A percentile compares a stretch with the other conserved stretches of the same genome.
phyloP scores from a whole-genome alignment of 768 basidiomycete species.

The Termitomyces sp. region DNA sequence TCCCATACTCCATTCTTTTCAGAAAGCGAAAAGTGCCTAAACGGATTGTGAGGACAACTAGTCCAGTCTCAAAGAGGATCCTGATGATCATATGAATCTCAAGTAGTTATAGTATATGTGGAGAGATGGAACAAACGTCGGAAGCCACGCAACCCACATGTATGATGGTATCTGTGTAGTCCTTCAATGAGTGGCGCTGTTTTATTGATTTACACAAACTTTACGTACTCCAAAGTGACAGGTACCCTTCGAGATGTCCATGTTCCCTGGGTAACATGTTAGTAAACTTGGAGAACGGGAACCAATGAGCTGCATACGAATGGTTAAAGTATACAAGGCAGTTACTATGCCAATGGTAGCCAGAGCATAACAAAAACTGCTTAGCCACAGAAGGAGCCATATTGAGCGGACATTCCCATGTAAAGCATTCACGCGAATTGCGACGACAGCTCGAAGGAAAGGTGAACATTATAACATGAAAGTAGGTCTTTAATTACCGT shows the following conservation, averaged over 20 bases:
- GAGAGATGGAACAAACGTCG: slow-evolving; percentile 6
- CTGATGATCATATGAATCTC: not conserved
- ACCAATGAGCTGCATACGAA: not conserved
- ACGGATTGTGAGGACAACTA: slow-evolving; percentile 3
- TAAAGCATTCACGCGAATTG: slow-evolving; percentile 10
- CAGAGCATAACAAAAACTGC: slow-evolving; percentile 4
- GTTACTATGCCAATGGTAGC: slow-evolving; percentile 2
- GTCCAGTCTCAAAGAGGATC: slow-evolving; percentile 4
- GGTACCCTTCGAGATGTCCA: not conserved
- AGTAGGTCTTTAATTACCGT: not conserved
- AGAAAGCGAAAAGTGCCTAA: not conserved
- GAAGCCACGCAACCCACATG: slow-evolving; percentile 9
- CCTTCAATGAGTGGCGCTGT: not conserved
- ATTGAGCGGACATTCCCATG: not conserved
- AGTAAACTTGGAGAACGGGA: not conserved
- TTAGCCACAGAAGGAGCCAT: slow-evolving; percentile 3
- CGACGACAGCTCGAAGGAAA: slow-evolving; percentile 3
- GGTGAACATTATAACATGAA: not conserved
- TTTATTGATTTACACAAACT: not conserved
- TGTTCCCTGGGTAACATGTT: not conserved
- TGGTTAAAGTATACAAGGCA: not conserved
- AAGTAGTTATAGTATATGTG: not conserved
- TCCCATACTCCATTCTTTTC: not conserved
- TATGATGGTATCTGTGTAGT: slow-evolving; percentile 4
- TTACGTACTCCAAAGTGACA: not conserved